phyloP scores from a whole-genome alignment of 2,329 filamentous ascomycete genomes.

The Leptographium procerum region DNA sequence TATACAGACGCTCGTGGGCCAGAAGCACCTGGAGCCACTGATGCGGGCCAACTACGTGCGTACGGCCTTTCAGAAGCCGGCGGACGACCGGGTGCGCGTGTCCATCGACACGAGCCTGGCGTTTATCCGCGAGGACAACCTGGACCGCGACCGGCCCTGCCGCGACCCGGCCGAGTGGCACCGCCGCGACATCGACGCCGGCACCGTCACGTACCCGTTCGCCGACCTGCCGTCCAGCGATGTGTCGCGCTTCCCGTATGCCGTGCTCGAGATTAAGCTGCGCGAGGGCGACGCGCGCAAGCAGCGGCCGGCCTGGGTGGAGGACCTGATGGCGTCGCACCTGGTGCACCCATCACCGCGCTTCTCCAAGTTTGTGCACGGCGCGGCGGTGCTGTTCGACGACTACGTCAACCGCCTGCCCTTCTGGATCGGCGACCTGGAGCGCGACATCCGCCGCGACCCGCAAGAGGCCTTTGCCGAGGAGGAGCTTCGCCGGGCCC shows the following conservation, averaged over 20 bases:
- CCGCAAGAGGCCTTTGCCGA: constrained; percentile 83
- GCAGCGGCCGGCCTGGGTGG: constrained; percentile 72
- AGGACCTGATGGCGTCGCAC: constrained; percentile 86
- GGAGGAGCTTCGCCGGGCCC: constrained; percentile 74
- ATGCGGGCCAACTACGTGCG: constrained; percentile 87
- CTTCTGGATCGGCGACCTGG: constrained; percentile 88
- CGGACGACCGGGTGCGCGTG: constrained; percentile 80
- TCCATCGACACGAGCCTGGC: constrained; percentile 88
- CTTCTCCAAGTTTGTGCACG: constrained; percentile 96
- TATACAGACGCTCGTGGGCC: constrained; percentile 70
- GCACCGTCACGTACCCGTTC: constrained; percentile 78
- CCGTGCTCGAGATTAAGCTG: constrained; percentile 86
- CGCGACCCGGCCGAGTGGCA: constrained; percentile 86
- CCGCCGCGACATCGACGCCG: constrained; percentile 75
- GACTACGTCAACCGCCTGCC: constrained; percentile 93
- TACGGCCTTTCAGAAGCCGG: constrained; percentile 92
- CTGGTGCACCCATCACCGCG: constrained; percentile 79
- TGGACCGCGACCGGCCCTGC: constrained; percentile 77
- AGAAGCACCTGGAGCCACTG: constrained; percentile 69
- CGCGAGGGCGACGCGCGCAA: constrained; percentile 50
- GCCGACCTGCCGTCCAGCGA: constrained; percentile 79
- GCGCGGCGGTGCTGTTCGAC: constrained; percentile 82
- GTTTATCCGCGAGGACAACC: constrained; percentile 66
- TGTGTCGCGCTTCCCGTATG: constrained; percentile 80
- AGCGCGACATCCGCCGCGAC: constrained; percentile 87